Base-by-base conservation (phyloP, 352 stramenopile species). In the Thalassiosira tumida region DNA sequence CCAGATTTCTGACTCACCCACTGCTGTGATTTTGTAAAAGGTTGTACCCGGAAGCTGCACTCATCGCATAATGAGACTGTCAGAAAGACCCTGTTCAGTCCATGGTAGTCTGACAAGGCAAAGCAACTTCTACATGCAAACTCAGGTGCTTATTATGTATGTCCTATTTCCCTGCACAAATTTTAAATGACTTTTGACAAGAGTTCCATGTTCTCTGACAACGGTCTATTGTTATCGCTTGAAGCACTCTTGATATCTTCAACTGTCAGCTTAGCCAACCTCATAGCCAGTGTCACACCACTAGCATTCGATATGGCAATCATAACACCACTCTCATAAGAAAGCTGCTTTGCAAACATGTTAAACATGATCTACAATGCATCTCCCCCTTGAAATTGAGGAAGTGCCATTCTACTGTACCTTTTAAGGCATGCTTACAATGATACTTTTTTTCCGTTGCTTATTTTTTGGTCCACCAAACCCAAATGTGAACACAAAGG, bases 401-500 rank as follows among this genome's bases (percentile, higher is more conserved):
- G 5, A 38, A 87, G 54, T 14, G 81, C 31, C 50, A 81, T 2
- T 15, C 41, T 33, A 1, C 79, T 43, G 35, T 87, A 87, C 35
- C 35, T 1, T 43, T 87, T 62, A 64, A 87, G 40, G 31, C 81
- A 87, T 0, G 59, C 47, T 62, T 64, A 62, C 10, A 67, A 43
- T 1, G 81, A 87, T 41, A 87, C 40, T 40, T 38, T 33, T 64
- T 21, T 64, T 69, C 70, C 47, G 35, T 17, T 50, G 62, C 24
- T 65, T 41, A 31, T n/a, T 37, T 26, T 75, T 73, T n/a, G 81
- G 81, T 64, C 81, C 81, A 2, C 67, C 81, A 21, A 62, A 72
- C 40, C 81, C 81, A 87, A 65, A 81, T n/a, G 81, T 38, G 33
- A 87, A 87, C 54, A 29, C 47, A 81, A 81, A 81, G 21, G 81